Evolutionary conservation across 352 stramenopile species (phyloP), one percentile per base, ranked within the genome.

Genomic region (Pythium phragmiticola): DNA sequence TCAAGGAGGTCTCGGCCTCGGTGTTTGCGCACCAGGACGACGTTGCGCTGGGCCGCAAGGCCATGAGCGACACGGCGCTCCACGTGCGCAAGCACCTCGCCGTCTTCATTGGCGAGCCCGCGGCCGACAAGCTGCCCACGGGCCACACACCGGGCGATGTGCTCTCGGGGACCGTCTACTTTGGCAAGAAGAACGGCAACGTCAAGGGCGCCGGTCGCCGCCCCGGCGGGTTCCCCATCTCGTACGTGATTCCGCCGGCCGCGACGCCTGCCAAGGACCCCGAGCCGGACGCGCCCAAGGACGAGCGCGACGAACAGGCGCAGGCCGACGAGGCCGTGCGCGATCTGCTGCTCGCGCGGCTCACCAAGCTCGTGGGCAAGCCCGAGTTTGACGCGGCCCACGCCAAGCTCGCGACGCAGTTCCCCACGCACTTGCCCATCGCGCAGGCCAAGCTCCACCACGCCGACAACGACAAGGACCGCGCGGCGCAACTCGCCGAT

Each of bases 91-190:
- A 84, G 69, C 78, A 84, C 57, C 62, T 93, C 11, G 72, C 84
- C 8, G 66, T 93, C n/a, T 95, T 89, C 57, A 50, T 93, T 4
- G 81, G 81, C 47, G 86, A 95, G 62, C 86, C 86, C 12, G 75
- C 70, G 0, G 60, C 75, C 28, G 86, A 95, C 65, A 92, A 92
- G 63, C 74, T 95, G 47, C 82, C 84, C 4, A 62, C 65, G 7
- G 82, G 77, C 26, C 66, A 73, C 58, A 47, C 76, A 2, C 60
- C 84, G 4, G 86, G 86, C n/a, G 82, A 95, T 46, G 26, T 87
- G 48, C 65, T 95, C 33, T 73, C 65, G 13, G 86, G 86, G 16
- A 91, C 76, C 46, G 80, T 95, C 37, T 57, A 83, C 65, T 95
- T 87, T 47, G 86, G 82, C 23, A 84, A 89, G 68, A 87, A 92